Evolutionary conservation across 371 early-diverging fungal genomes (phyloP), one percentile per base, ranked within the genome.

Genomic region (Syncephalastrum monosporum): DNA sequence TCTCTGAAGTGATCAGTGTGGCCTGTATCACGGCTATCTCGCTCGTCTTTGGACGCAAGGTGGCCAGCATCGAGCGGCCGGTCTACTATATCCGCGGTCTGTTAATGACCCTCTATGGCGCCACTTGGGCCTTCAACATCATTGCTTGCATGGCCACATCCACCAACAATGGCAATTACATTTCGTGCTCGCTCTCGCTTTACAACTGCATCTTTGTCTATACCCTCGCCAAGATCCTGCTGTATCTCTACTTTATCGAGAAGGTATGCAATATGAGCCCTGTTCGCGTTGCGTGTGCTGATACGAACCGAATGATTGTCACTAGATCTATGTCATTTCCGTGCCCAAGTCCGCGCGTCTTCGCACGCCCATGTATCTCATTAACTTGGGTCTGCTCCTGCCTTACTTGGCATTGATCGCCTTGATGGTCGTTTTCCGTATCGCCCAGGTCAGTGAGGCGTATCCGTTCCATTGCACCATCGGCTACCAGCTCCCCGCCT

Each of bases 231-330:
- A 83, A 82, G 56, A 57, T 72, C n/a, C 47, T 72, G 7, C 67
- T 83, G 0, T 82, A 72, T 59, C 68, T 82, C 16, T 82, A 82
- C 57, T 75, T 79, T 29, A 79, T 77, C 55, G 82, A 83, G 70
- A 83, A 82, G 75, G 81, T 77, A 72, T 53, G 53, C n/a, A 42
- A 53, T 25, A 50, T 10, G 0, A 33, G 38, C 2, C 38, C 8
- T 5, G 8, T 33, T 21, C 47, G 44, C 25, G 25, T 12, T 24
- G 47, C 14, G 19, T 65, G 63, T 50, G 62, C 65, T 42, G 68
- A 68, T 41, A 42, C 45, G 43, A 51, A 25, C 27, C 33, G 15
- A 12, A 54, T 42, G 14, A 27, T 51, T 5, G 29, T 33, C 7
- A n/a, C 4, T 49, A 66, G 67, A 60, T 57, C 27, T 68, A 68